phyloP scores from a whole-genome alignment of 352 stramenopile species.

The Ochromonadaceae sp. region DNA sequence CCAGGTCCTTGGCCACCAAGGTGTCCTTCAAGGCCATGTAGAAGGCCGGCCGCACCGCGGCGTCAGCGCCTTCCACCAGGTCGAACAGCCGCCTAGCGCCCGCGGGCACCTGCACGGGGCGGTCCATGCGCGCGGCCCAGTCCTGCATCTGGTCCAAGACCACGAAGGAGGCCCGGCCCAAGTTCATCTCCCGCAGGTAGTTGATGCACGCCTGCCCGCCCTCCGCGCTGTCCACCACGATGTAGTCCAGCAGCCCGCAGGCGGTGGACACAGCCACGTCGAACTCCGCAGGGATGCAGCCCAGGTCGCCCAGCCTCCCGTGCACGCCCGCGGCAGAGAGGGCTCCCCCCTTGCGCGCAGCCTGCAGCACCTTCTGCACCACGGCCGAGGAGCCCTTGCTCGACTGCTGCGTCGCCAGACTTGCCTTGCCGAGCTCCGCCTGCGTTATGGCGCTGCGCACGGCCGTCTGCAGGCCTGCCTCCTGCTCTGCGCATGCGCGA shows the following conservation, averaged over 20 bases:
- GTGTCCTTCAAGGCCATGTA: constrained; percentile 92
- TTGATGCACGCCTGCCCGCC: constrained; percentile 85
- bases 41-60: constrained; percentile 75
- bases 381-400: constrained; percentile 48
- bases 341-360: constrained; percentile 62
- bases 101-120: constrained; percentile 39
- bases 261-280: constrained; percentile 95
- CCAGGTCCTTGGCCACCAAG: constrained; percentile 84
- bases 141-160: constrained; percentile 88
- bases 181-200: constrained; percentile 78
- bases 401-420: constrained; percentile 46
- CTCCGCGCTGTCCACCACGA: constrained; percentile 90
- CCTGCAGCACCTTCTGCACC: constrained; percentile 72
- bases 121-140: constrained; percentile 42
- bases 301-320: constrained; percentile 90
- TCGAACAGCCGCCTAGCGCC: constrained; percentile 58
- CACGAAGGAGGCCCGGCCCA: constrained; percentile 89
- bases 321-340: constrained; percentile 74
- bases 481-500: constrained; percentile 4
- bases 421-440: constrained; percentile 17
- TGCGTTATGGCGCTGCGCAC: neutral
- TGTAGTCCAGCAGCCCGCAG: constrained; percentile 80
- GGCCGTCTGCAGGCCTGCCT: constrained; percentile 5
- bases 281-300: constrained; percentile 82
- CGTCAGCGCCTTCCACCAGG: constrained; percentile 60